phyloP scores from a whole-genome alignment of 2,329 filamentous ascomycete species.

The Pseudogymnoascus sp. region DNA sequence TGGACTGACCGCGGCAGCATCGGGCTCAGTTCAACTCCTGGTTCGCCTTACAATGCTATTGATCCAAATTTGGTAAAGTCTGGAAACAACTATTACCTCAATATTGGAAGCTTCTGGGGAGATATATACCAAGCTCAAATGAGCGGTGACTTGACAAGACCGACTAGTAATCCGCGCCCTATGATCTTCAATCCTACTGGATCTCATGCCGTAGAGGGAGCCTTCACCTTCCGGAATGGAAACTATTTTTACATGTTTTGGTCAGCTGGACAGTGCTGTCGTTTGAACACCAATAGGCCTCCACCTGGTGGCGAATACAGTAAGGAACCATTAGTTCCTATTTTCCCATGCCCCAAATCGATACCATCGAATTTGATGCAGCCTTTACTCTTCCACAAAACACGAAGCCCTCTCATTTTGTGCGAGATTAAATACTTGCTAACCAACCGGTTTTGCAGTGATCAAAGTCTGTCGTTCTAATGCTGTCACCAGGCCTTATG shows the following conservation, averaged over 20 bases:
- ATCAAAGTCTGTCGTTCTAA: no score
- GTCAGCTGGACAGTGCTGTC: no score
- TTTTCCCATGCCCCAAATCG: no score
- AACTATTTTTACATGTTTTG: constrained; percentile 48
- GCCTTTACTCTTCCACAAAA: no score
- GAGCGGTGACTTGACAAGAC: constrained; percentile 14
- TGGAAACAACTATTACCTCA: constrained; percentile 26
- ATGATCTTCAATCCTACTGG: constrained; percentile 39
- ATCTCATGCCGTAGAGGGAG: constrained; percentile 38
- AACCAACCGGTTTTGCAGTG: no score
- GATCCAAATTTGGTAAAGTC: constrained; percentile 33
- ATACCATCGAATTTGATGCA: no score
- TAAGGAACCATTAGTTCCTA: no score
- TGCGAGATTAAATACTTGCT: no score
- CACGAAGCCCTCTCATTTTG: no score
- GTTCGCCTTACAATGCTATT: constrained; percentile 35
- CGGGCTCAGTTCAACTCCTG: constrained; percentile 31
- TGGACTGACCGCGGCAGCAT: constrained; percentile 39
- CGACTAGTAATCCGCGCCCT: constrained; percentile 26
- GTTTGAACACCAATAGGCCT: no score
- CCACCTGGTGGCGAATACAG: no score
- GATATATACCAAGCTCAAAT: constrained; percentile 44
- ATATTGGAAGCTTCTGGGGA: constrained; percentile 48
- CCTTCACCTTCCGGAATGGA: constrained; percentile 39
- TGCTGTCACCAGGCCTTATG: no score